Base-by-base conservation (phyloP, 1,139 yeast species). In the Pichia sp. region DNA sequence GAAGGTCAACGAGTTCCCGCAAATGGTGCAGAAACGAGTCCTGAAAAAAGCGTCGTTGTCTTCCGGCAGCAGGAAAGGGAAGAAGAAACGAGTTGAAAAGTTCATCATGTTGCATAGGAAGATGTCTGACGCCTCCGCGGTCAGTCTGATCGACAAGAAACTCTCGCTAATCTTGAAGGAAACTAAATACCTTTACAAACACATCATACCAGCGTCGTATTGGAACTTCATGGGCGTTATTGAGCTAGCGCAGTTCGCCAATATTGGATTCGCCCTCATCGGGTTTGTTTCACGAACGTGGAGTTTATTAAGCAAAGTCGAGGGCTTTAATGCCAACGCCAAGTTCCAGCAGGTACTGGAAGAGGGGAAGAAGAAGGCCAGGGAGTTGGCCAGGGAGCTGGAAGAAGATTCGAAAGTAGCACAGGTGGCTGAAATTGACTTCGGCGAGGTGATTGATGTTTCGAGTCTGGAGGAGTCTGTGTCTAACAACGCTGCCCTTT, bases 231-330 rank as follows among this genome's bases (percentile, higher is more conserved):
- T 86, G 66, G 79, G 85, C 0, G 76, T 90, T 0, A 74, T 90
- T 7, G 84, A 87, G 0, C 75, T 87, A 57, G 96, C 93, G 0
- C 96, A 90, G 65, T 90, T 85, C 65, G 76, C 89, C 6, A 78
- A 85, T 2, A 69, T 90, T 13, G 97, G 96, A 1, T 76, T 90
- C 59, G 81, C 87, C 0, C 68, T 90, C 50, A 64, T 89, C 5
- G 96, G 88, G 0, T 57, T 73, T 26, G 61, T 82, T 45, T 77
- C 89, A 1, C 75, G 76, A 56, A 64, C 88, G 3, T 69, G 75
- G 59, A 58, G 59, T 1, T 50, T 75, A 45, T 67, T 78, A 45
- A 62, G 65, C 6, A 63, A 70, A n/a, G 40, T 51, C 29, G 51
- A 53, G 6, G 45, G 48, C 5, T 30, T 49, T 19, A 15, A 34